Evolutionary conservation across 2,329 filamentous ascomycete genomes (phyloP).

Genomic region (Calonectria pauciramosa): DNA sequence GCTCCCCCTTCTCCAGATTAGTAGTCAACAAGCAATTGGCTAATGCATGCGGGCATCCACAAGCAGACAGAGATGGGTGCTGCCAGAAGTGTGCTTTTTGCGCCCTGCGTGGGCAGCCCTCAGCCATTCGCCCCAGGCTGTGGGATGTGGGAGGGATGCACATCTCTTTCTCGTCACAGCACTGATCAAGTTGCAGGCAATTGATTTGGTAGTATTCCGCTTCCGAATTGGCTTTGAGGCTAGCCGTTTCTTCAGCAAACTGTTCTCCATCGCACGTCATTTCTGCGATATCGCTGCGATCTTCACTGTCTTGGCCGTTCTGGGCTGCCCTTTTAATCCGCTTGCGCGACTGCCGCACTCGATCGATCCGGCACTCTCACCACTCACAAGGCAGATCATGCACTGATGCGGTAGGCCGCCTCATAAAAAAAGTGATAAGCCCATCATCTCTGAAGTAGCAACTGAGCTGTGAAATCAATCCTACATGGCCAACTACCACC

Average conservation of each 20-base stretch:
- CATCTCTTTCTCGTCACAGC: neutral
- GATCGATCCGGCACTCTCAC: conserved; percentile 6
- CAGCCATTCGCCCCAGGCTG: neutral
- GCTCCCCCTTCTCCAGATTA: neutral
- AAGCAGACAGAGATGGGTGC: neutral
- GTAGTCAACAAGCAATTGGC: neutral
- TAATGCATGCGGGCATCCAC: conserved; percentile 1
- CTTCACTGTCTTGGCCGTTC: conserved; percentile 2
- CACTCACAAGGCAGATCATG: conserved; percentile 16
- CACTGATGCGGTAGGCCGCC: conserved; percentile 11
- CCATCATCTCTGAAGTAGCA: neutral
- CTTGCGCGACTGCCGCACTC: neutral
- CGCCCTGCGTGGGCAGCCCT: neutral
- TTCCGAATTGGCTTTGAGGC: neutral
- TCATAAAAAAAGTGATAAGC: neutral
- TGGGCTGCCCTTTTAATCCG: neutral
- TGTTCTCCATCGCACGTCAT: conserved; percentile 4
- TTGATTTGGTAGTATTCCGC: neutral
- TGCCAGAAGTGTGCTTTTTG: neutral
- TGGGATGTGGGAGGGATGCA: neutral
- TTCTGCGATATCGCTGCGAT: conserved; percentile 25
- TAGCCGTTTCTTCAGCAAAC: neutral
- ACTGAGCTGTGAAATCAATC: neutral
- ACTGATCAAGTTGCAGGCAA: neutral
- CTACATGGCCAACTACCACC: conserved; percentile 13